A percentile compares a stretch with the other conserved stretches of the same genome.
These are phyloP conservation scores for Globisporangium perplexum DNA, from an alignment of 352 stramenopile species.

Conservation along the genomic window DNA sequence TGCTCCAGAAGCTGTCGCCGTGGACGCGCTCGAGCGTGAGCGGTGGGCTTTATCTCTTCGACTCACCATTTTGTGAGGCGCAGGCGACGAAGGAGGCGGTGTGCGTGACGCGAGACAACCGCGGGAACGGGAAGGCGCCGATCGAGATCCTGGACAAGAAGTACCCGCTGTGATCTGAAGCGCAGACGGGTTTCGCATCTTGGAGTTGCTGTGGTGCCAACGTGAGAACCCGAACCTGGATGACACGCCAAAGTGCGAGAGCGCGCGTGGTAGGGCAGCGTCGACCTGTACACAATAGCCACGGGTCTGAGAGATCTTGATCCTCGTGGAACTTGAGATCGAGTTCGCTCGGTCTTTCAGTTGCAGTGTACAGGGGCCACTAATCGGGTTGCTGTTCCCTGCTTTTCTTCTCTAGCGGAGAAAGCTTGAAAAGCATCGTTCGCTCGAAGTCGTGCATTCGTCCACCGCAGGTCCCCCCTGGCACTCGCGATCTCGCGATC, in stretches of 20 bases:
- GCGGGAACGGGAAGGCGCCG: neutral
- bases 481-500: neutral
- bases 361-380: no score
- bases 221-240: no score
- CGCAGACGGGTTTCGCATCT: no score
- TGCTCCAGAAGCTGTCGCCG: neutral
- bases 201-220: no score
- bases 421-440: neutral
- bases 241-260: no score
- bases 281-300: no score
- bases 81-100: neutral
- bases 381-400: no score
- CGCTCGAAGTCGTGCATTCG: neutral
- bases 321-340: no score
- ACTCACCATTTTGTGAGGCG: constrained; percentile 3
- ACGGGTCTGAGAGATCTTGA: no score
- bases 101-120: neutral
- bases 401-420: neutral
- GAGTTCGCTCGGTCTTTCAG: no score
- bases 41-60: neutral
- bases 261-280: no score
- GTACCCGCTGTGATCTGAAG: neutral
- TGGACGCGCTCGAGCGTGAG: neutral
- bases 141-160: neutral
- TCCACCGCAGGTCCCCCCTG: neutral